phyloP scores from a whole-genome alignment of 345 rosid genomes.

The Gossypium thurberi region DNA sequence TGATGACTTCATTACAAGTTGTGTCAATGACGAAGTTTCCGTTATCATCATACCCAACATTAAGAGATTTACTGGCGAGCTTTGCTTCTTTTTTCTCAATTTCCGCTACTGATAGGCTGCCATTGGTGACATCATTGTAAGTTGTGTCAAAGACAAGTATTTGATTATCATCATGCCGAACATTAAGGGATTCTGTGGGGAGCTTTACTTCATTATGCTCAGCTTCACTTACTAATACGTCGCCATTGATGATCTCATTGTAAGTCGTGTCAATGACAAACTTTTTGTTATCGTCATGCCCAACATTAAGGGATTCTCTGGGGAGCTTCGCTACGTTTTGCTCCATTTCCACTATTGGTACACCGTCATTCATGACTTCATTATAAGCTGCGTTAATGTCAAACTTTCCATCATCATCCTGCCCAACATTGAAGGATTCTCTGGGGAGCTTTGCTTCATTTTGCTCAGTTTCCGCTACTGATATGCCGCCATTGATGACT shows the following conservation, averaged over 20 bases:
- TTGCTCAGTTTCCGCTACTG: background rate
- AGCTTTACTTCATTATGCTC: background rate
- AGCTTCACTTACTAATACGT: background rate
- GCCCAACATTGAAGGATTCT: background rate
- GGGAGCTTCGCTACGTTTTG: background rate
- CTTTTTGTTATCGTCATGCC: background rate
- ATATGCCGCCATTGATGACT: conserved; percentile 9
- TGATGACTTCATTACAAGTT: too few relatives aligned
- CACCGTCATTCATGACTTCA: background rate
- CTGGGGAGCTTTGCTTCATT: background rate
- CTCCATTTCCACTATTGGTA: background rate
- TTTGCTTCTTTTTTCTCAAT: too few relatives aligned
- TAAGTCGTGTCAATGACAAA: too few relatives aligned
- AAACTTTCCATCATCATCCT: too few relatives aligned
- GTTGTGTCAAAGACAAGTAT: too few relatives aligned
- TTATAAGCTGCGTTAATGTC: conserved; percentile 27
- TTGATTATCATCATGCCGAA: background rate
- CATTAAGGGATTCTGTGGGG: background rate
- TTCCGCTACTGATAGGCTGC: too few relatives aligned
- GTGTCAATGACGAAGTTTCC: too few relatives aligned
- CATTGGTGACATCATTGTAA: too few relatives aligned
- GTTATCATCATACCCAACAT: too few relatives aligned
- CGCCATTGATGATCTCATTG: background rate
- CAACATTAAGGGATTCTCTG: background rate
- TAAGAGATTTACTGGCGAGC: too few relatives aligned